These are phyloP conservation scores for Neurospora intermedia DNA, from an alignment of 495 filamentous ascomycete species.

Conservation along the genomic window DNA sequence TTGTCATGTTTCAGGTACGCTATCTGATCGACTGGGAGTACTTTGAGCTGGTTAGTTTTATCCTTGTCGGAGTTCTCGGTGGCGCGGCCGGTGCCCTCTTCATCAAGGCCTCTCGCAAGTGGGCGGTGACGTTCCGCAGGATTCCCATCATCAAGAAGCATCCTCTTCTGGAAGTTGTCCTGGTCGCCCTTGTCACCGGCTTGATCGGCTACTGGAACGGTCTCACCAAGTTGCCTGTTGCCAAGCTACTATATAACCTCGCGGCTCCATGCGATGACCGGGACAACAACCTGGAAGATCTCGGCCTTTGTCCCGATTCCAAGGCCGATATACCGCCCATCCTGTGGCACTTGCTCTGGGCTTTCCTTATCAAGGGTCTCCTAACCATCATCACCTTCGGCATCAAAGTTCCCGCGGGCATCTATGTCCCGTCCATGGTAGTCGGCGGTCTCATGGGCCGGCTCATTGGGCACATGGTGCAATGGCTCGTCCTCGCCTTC, in stretches of 20 bases:
- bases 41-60: slow-evolving; percentile 81
- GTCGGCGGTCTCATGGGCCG: slow-evolving; percentile 90
- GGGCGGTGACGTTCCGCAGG: slow-evolving; percentile 81
- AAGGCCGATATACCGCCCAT: slow-evolving; percentile 64
- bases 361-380: slow-evolving; percentile 81
- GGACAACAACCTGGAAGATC: slow-evolving; percentile 45
- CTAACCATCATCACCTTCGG: slow-evolving; percentile 85
- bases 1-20: slow-evolving; percentile 89
- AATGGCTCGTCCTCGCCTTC: slow-evolving; percentile 67
- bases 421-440: slow-evolving; percentile 98
- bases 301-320: slow-evolving; percentile 65
- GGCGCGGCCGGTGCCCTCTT: slow-evolving; percentile 82
- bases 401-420: slow-evolving; percentile 90
- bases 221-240: slow-evolving; percentile 79
- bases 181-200: slow-evolving; percentile 81
- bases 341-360: slow-evolving; percentile 56
- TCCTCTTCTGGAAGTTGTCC: slow-evolving; percentile 75
- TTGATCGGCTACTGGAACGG: slow-evolving; percentile 86
- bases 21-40: slow-evolving; percentile 90
- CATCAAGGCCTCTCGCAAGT: slow-evolving; percentile 86
- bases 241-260: slow-evolving; percentile 82
- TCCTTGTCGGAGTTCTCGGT: slow-evolving; percentile 73
- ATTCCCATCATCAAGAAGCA: slow-evolving; percentile 70
- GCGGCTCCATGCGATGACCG: slow-evolving; percentile 65
- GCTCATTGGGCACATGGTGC: slow-evolving; percentile 74